Conservation (phyloP, 1,284 basidiomycete species). For the Apiotrichum porosum region DNA sequence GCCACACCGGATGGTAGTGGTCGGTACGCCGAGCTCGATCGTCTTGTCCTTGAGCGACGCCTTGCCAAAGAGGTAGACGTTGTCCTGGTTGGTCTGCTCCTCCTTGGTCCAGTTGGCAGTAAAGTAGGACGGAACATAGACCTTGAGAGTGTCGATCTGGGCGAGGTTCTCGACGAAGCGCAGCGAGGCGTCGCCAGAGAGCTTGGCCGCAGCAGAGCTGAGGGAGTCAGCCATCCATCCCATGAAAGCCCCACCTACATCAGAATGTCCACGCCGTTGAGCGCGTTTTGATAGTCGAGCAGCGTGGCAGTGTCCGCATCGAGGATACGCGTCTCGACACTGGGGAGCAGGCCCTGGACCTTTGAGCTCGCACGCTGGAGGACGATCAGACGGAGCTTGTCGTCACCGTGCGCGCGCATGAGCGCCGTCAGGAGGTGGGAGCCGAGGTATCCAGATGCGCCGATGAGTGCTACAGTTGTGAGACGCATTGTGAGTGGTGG, state of each 20-base stretch:
- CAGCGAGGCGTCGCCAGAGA: not conserved
- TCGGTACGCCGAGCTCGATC: not conserved
- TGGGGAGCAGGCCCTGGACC: not conserved
- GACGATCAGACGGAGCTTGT: constrained; percentile 2
- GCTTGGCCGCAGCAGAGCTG: not conserved
- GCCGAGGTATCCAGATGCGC: constrained; percentile 5
- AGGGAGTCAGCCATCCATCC: too few relatives aligned
- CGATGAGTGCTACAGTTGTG: constrained; percentile 6
- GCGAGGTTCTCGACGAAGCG: not conserved
- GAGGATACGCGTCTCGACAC: constrained; percentile 6
- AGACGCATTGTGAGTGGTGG: too few relatives aligned
- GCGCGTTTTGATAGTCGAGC: not conserved
- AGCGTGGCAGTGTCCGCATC: not conserved
- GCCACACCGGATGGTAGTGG: not conserved
- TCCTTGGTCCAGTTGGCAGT: constrained; percentile 3
- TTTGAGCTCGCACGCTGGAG: constrained; percentile 1
- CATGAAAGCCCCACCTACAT: too few relatives aligned
- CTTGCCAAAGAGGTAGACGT: not conserved
- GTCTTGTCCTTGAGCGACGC: not conserved
- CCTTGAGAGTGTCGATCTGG: not conserved
- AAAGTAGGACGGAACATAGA: constrained; percentile 1
- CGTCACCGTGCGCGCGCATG: not conserved
- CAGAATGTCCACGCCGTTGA: constrained; percentile 5
- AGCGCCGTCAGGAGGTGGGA: constrained; percentile 1
- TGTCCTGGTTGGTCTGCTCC: not conserved